Conservation (phyloP, 1,139 yeast genomes). For the Scheffersomyces titani region DNA sequence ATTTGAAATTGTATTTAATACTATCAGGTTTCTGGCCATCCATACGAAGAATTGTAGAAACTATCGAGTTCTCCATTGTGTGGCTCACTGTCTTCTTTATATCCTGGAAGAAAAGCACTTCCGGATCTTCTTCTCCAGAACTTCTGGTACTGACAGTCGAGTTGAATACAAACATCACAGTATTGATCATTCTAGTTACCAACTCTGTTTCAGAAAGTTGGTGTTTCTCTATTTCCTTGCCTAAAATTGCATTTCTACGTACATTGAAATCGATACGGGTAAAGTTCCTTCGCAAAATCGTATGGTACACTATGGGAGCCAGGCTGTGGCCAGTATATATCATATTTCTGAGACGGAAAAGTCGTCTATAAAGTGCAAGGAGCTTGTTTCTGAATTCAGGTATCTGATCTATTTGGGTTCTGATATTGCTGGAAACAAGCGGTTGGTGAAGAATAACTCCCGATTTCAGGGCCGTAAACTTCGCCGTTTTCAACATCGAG, state of each 20-base stretch:
- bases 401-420: constrained; percentile 6
- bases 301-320: constrained; percentile 13
- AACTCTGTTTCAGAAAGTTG: constrained; percentile 15
- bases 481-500: not conserved
- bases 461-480: not conserved
- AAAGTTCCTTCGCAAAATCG: constrained; percentile 29
- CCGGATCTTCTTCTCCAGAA: constrained; percentile 12
- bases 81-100: constrained; percentile 14
- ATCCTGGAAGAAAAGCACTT: constrained; percentile 23
- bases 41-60: constrained; percentile 33
- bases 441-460: constrained; percentile 7
- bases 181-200: constrained; percentile 28
- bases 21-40: constrained; percentile 27
- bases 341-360: constrained; percentile 32
- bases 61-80: constrained; percentile 27
- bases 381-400: constrained; percentile 15
- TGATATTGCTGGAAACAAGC: not conserved
- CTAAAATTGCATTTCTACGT: constrained; percentile 14
- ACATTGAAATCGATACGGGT: constrained; percentile 20
- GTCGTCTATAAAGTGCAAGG: constrained; percentile 29
- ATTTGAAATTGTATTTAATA: constrained; percentile 32
- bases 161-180: constrained; percentile 41
- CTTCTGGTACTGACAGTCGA: constrained; percentile 26
- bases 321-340: constrained; percentile 13
- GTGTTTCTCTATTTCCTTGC: constrained; percentile 2